phyloP scores from a whole-genome alignment of 2,329 filamentous ascomycete genomes.

The Orbilia blumenaviensis region DNA sequence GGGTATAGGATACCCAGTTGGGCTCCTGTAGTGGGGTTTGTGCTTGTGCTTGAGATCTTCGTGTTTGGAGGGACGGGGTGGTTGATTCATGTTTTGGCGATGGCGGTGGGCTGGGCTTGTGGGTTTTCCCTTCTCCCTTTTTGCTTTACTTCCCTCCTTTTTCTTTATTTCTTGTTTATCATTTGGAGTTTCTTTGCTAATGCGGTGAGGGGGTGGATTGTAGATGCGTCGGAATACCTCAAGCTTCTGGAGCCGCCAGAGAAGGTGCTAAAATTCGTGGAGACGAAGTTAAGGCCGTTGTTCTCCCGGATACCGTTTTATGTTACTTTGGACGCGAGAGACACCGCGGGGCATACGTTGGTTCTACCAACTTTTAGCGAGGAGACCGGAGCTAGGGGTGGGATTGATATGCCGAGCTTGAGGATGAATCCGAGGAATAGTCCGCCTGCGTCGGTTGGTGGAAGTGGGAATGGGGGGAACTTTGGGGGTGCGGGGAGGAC shows the following conservation, averaged over 20 bases:
- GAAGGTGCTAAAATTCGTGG: constrained; percentile 84
- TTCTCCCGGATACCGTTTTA: constrained; percentile 43
- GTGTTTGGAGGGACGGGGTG: constrained; percentile 84
- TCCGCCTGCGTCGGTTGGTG: background rate
- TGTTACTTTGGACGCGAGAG: constrained; percentile 33
- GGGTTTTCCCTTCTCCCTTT: constrained; percentile 61
- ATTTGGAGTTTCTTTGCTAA: background rate
- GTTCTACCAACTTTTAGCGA: constrained; percentile 47
- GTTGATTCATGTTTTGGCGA: constrained; percentile 83
- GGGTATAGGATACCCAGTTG: constrained; percentile 84
- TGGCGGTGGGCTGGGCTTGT: constrained; percentile 88
- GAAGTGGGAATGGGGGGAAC: background rate
- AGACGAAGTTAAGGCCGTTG: constrained; percentile 80
- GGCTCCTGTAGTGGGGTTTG: constrained; percentile 76
- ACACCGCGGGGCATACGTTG: constrained; percentile 39
- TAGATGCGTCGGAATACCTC: constrained; percentile 86
- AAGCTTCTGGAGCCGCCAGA: constrained; percentile 90
- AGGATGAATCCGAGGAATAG: constrained; percentile 49
- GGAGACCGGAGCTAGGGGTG: constrained; percentile 18
- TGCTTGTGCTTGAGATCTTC: constrained; percentile 77
- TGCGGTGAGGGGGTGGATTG: background rate
- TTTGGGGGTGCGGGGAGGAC: constrained; percentile 45
- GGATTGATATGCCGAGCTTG: constrained; percentile 44
- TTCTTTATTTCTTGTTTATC: background rate
- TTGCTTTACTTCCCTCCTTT: background rate